Percentiles rank a stretch among this genome's conserved stretches.
Evolutionary conservation across 495 filamentous ascomycete species (phyloP).

Genomic region (Neurospora sp.): DNA sequence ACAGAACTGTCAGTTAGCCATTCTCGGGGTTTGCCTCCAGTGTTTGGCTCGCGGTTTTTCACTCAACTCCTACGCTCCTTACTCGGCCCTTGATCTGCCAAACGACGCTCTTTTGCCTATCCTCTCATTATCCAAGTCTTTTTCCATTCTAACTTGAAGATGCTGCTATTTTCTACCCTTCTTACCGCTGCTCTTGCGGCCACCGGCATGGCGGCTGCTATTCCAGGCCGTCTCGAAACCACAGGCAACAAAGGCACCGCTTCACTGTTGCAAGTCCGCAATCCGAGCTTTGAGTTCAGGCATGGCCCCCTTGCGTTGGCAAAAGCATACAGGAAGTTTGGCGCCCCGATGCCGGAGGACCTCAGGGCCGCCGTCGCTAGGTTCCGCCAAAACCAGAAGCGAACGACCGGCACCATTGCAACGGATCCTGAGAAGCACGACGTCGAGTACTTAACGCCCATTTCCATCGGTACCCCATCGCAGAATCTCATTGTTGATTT

Average conservation of each 20-base stretch:
- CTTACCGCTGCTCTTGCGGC: conserved; percentile 28
- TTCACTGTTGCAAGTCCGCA: conserved; percentile 43
- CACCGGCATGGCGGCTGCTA: conserved; percentile 27
- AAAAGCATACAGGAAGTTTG: conserved; percentile 51
- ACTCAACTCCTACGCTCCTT: background rate
- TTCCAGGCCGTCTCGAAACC: conserved; percentile 4
- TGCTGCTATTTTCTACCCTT: conserved; percentile 9
- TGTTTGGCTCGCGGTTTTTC: background rate
- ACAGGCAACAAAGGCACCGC: conserved; percentile 16
- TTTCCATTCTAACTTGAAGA: background rate
- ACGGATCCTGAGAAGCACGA: conserved; percentile 50
- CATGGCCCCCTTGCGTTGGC: conserved; percentile 43
- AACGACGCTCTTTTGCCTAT: background rate
- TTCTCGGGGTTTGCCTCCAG: background rate
- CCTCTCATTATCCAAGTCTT: background rate
- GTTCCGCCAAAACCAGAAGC: background rate
- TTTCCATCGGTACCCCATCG: conserved; percentile 48
- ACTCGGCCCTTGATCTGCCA: background rate
- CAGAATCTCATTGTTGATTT: conserved; percentile 58
- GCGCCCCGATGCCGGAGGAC: conserved; percentile 26
- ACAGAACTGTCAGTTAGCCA: background rate
- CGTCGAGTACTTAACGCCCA: conserved; percentile 56
- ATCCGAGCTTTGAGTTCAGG: conserved; percentile 29
- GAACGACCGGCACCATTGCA: conserved; percentile 26
- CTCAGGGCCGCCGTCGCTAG: conserved; percentile 2